phyloP scores from a whole-genome alignment of 768 basidiomycete genomes.

The Kwoniella shandongensis region DNA sequence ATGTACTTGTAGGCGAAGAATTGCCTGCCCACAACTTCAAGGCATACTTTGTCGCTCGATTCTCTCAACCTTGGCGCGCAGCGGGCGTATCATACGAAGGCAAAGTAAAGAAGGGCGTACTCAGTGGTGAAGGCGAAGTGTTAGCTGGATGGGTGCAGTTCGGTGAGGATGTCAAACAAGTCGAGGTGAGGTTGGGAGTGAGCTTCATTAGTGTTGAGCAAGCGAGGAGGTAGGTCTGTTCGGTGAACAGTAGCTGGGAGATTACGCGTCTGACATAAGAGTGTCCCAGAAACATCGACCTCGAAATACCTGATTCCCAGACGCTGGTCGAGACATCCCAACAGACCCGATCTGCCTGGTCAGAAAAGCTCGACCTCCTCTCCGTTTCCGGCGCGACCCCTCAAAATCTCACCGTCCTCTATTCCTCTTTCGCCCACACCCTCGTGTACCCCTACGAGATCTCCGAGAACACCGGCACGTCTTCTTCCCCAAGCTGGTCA shows the following conservation, averaged over 20 bases:
- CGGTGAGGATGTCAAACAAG: conserved; percentile 43
- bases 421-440: conserved; percentile 59
- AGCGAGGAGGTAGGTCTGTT: conserved; percentile 54
- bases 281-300: conserved; percentile 56
- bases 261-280: not conserved
- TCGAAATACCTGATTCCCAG: conserved; percentile 58
- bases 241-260: not conserved
- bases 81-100: conserved; percentile 61
- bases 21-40: conserved; percentile 53
- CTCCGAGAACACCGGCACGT: conserved; percentile 59
- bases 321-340: conserved; percentile 61
- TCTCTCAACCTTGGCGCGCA: conserved; percentile 54
- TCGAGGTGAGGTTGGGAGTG: conserved; percentile 66
- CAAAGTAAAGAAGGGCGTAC: conserved; percentile 50
- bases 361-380: conserved; percentile 62
- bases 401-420: conserved; percentile 58
- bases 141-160: conserved; percentile 58
- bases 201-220: conserved; percentile 74
- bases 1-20: conserved; percentile 34
- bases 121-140: conserved; percentile 56
- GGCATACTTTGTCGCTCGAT: conserved; percentile 58
- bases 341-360: conserved; percentile 60
- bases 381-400: conserved; percentile 59
- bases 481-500: not conserved
- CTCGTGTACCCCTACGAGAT: conserved; percentile 74